phyloP scores from a whole-genome alignment of 805 yeast species.

The Metschnikowia proteae region DNA sequence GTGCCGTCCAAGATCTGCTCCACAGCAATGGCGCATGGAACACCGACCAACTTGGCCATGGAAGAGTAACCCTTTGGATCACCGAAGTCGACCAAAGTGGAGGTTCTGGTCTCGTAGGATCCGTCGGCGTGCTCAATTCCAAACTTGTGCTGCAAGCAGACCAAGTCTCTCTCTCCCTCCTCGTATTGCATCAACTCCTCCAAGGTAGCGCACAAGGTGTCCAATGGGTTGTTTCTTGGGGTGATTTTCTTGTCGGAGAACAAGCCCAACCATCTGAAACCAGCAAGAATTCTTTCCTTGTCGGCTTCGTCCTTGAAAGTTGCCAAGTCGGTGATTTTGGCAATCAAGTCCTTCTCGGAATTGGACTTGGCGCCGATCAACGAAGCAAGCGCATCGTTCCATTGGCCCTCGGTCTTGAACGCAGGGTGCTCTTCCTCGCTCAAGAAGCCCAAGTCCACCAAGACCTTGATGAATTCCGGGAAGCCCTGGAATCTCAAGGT shows the following conservation, averaged over 20 bases:
- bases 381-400: slow-evolving; percentile 84
- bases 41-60: slow-evolving; percentile 98
- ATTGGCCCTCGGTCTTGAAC: slow-evolving; percentile 57
- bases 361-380: slow-evolving; percentile 72
- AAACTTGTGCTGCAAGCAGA: slow-evolving; percentile 94
- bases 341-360: slow-evolving; percentile 67
- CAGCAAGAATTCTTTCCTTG: slow-evolving; percentile 80
- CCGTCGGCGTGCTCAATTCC: slow-evolving; percentile 98
- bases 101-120: slow-evolving; percentile 83
- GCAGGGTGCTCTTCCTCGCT: slow-evolving; percentile 66
- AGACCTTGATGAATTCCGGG: slow-evolving; percentile 95
- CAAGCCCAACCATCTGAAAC: slow-evolving; percentile 91
- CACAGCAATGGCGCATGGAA: slow-evolving; percentile 95
- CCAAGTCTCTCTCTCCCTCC: slow-evolving; percentile 92
- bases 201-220: slow-evolving; percentile 93
- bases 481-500: slow-evolving; percentile 97
- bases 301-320: slow-evolving; percentile 77
- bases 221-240: slow-evolving; percentile 92
- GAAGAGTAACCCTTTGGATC: slow-evolving; percentile 85
- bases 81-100: slow-evolving; percentile 94
- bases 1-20: slow-evolving; percentile 82
- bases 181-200: slow-evolving; percentile 96
- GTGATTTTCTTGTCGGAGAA: slow-evolving; percentile 71
- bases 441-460: slow-evolving; percentile 91
- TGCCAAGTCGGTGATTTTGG: slow-evolving; percentile 73